Evolutionary conservation across 768 basidiomycete species (phyloP).

Genomic region (Phanerochaete carnosa): DNA sequence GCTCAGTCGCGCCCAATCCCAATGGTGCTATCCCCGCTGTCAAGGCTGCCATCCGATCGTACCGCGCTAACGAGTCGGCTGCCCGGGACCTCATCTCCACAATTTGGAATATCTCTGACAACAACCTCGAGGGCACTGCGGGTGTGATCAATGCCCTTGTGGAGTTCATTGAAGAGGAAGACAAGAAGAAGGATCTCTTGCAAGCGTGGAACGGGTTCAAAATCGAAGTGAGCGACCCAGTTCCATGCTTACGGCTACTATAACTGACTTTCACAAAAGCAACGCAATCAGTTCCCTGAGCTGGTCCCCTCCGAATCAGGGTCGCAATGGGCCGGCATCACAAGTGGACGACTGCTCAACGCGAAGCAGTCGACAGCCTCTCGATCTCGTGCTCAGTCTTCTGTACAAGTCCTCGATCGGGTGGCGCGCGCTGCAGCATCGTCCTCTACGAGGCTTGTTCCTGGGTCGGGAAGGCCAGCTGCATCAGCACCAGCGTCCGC

Average conservation of each 20-base stretch:
- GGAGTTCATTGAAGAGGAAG: constrained; percentile 77
- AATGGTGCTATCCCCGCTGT: constrained; percentile 56
- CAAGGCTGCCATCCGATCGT: constrained; percentile 76
- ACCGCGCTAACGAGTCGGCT: constrained; percentile 68
- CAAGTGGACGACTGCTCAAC: constrained; percentile 79
- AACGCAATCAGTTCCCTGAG: constrained; percentile 84
- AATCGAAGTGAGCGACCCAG: constrained; percentile 55
- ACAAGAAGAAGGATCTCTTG: constrained; percentile 76
- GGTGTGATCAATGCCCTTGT: constrained; percentile 71
- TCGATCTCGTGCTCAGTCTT: constrained; percentile 51
- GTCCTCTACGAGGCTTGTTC: constrained; percentile 35
- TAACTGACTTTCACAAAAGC: constrained; percentile 37
- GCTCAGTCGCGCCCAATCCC: constrained; percentile 53
- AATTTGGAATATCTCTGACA: constrained; percentile 75
- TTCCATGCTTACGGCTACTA: not conserved
- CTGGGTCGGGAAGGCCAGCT: constrained; percentile 16
- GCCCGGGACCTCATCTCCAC: constrained; percentile 86
- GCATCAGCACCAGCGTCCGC: constrained; percentile 19
- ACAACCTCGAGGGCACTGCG: constrained; percentile 67
- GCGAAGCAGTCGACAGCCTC: constrained; percentile 73
- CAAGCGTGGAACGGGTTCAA: constrained; percentile 81
- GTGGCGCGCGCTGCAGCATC: constrained; percentile 74
- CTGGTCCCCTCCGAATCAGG: constrained; percentile 57
- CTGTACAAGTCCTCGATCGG: constrained; percentile 78
- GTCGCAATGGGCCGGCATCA: constrained; percentile 72